phyloP scores from a whole-genome alignment of 352 stramenopile genomes.

The Aphanomyces euteiches region DNA sequence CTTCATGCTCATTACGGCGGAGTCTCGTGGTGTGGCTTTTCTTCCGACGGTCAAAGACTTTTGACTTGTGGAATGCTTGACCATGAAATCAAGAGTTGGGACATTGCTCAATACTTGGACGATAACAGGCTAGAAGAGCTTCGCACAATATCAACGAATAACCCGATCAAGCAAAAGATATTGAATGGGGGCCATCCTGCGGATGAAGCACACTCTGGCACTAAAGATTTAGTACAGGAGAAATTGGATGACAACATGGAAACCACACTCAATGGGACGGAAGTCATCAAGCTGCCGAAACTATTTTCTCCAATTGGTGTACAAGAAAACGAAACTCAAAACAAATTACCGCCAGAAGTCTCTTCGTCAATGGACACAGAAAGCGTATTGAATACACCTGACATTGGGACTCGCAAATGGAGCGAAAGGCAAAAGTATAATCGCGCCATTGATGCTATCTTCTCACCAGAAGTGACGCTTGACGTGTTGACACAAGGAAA shows the following conservation, averaged over 20 bases:
- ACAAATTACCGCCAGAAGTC: background rate
- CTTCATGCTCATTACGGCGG: slow-evolving; percentile 7
- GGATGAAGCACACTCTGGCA: background rate
- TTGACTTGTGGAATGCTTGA: slow-evolving; percentile 3
- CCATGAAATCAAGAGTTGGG: slow-evolving; percentile 14
- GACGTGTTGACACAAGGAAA: background rate
- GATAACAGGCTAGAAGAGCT: background rate
- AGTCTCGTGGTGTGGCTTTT: slow-evolving; percentile 9
- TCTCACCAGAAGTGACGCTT: slow-evolving; percentile 9
- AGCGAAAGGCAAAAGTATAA: slow-evolving; percentile 25
- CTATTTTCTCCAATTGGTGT: no score
- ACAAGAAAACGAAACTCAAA: no score
- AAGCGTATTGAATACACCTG: no score
- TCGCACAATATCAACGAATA: background rate
- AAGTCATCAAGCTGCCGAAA: no score
- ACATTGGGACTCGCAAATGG: background rate
- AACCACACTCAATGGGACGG: background rate
- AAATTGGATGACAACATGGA: background rate
- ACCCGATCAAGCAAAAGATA: background rate
- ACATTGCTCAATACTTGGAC: background rate
- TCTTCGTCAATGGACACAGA: background rate
- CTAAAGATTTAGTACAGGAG: background rate
- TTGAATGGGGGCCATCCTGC: background rate
- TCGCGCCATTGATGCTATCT: slow-evolving; percentile 13
- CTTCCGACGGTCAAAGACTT: background rate